Evolutionary conservation across 75 land plant genomes (phyloP).

Genomic region (Cryptomeria japonica): DNA sequence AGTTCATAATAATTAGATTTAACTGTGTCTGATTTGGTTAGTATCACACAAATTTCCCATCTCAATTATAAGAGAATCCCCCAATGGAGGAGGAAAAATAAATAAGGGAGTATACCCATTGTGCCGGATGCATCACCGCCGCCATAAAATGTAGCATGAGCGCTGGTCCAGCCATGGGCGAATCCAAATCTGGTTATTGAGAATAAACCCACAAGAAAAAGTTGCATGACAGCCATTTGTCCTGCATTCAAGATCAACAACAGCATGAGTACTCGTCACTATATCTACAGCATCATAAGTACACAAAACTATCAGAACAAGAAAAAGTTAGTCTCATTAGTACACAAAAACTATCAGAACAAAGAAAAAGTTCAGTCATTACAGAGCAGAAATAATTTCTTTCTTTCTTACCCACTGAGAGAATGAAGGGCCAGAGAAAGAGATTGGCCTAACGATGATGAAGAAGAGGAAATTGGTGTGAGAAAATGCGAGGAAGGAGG

Average conservation of each 20-base stretch:
- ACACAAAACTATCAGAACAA: neutral
- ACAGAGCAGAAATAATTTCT: neutral
- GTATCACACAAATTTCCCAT: too few relatives aligned
- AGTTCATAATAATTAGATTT: too few relatives aligned
- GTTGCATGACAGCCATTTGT: neutral
- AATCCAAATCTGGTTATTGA: conserved; percentile 1
- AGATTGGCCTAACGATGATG: neutral
- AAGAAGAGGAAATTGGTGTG: neutral
- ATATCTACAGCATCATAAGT: too few relatives aligned
- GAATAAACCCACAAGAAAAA: neutral
- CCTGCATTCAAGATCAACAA: neutral
- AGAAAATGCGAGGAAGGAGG: neutral
- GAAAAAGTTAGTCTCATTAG: too few relatives aligned
- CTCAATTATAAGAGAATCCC: too few relatives aligned
- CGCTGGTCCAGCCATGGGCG: conserved; percentile 13
- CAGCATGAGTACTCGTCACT: neutral
- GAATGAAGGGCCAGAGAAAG: neutral
- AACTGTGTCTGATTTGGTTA: too few relatives aligned
- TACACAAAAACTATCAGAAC: too few relatives aligned
- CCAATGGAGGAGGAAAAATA: neutral
- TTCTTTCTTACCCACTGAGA: neutral
- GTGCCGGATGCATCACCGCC: conserved; percentile 19
- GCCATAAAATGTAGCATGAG: conserved; percentile 24
- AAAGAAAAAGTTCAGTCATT: neutral
- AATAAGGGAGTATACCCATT: neutral